Conservation (phyloP, 2,329 filamentous ascomycete genomes). For the Conoideocrella luteorostrata region DNA sequence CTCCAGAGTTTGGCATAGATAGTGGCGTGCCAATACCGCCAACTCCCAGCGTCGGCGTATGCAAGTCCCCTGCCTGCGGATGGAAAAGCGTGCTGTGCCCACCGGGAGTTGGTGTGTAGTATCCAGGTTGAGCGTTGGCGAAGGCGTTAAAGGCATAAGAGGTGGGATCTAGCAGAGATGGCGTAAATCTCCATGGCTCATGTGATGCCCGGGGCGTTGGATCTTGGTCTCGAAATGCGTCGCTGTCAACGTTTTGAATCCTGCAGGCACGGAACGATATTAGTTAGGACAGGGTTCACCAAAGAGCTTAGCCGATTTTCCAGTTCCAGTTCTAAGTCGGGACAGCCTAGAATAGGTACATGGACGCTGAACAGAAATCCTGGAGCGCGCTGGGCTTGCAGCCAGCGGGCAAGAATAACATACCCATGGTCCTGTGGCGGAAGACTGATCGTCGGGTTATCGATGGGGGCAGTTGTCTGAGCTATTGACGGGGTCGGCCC, state of each 20-base stretch:
- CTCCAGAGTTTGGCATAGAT: constrained; percentile 66
- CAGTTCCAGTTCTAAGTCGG: no score
- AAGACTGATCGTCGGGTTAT: constrained; percentile 16
- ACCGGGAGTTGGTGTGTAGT: constrained; percentile 83
- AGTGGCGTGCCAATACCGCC: constrained; percentile 75
- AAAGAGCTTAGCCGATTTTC: no score
- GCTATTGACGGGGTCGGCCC: constrained; percentile 34
- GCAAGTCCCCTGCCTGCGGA: constrained; percentile 76
- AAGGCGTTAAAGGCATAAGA: constrained; percentile 75
- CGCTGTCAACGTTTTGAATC: constrained; percentile 18
- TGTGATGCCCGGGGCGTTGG: constrained; percentile 73
- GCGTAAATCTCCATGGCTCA: constrained; percentile 83
- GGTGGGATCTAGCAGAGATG: constrained; percentile 80
- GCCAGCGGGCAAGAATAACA: constrained; percentile 4
- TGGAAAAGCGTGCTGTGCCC: constrained; percentile 77
- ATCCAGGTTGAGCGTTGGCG: constrained; percentile 71
- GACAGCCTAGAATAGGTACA: no score
- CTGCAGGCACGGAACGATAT: constrained; percentile 10
- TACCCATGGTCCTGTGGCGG: constrained; percentile 22
- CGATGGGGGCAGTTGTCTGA: constrained; percentile 24
- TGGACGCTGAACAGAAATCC: no score
- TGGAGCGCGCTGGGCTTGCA: not conserved
- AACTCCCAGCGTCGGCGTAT: constrained; percentile 70
- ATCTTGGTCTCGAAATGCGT: constrained; percentile 61
- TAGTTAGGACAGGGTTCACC: no score